Evolutionary conservation across 345 rosid species (phyloP).

Genomic region (Boechera divaricarpa): DNA sequence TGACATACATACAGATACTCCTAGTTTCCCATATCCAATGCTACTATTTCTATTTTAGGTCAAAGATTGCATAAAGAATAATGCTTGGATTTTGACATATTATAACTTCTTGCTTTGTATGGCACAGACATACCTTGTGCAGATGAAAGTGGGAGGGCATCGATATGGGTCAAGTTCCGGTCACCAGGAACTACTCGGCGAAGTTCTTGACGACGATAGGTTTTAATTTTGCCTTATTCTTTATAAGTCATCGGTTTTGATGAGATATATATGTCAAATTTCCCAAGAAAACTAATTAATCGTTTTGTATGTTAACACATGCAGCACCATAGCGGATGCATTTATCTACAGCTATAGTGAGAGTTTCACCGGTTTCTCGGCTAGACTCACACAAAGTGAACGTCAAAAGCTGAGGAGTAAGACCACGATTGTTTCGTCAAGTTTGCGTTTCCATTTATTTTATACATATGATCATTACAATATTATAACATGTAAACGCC

Average conservation of each 20-base stretch:
- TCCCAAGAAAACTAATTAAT: neutral
- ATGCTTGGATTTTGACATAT: neutral
- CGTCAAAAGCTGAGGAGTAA: constrained; percentile 38
- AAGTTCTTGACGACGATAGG: constrained; percentile 38
- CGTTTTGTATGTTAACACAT: neutral
- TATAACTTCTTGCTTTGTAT: constrained; percentile 9
- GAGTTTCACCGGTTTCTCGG: constrained; percentile 43
- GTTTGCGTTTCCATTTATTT: neutral
- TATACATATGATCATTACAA: neutral
- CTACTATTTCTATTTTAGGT: neutral
- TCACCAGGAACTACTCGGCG: constrained; percentile 33
- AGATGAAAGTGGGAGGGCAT: constrained; percentile 39
- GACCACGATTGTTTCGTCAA: neutral
- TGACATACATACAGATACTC: neutral
- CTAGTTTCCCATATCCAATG: constrained; percentile 12
- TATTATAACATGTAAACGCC: neutral
- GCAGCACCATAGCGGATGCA: constrained; percentile 23
- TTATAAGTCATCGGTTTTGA: neutral
- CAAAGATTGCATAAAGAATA: neutral
- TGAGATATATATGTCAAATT: neutral
- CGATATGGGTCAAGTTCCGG: constrained; percentile 37
- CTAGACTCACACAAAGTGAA: constrained; percentile 29
- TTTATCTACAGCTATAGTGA: constrained; percentile 31
- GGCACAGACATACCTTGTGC: constrained; percentile 37
- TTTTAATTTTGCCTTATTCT: constrained; percentile 8